Evolutionary conservation across 192 early-diverging fungal genomes (phyloP).

Genomic region (Podila horticola): DNA sequence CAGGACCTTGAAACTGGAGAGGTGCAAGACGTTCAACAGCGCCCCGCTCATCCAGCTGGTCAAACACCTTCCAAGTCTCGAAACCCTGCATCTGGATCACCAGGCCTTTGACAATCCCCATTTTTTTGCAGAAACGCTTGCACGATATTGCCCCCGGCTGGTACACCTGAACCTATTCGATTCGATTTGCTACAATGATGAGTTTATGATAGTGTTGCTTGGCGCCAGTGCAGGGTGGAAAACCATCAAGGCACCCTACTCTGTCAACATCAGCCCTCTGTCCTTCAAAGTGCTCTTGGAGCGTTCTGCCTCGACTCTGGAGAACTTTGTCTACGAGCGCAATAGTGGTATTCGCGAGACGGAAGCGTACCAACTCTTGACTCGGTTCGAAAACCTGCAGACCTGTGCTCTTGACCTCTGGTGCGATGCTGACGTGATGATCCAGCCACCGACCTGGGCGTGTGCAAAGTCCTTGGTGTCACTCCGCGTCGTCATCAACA

Average conservation of each 20-base stretch:
- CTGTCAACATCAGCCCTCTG: background rate
- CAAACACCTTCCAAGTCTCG: background rate
- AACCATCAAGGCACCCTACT: background rate
- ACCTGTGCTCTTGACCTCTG: background rate
- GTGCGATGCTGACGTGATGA: background rate
- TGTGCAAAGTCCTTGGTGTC: background rate
- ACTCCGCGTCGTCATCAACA: background rate
- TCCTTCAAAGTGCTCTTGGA: background rate
- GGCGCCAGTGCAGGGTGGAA: background rate
- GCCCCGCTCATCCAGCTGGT: background rate
- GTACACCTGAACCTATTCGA: background rate
- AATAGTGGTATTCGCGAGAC: background rate
- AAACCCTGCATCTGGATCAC: background rate
- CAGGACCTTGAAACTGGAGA: background rate
- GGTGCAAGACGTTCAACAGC: background rate
- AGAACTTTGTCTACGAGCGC: background rate
- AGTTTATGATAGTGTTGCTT: background rate
- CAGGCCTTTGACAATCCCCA: background rate
- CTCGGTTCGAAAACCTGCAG: background rate
- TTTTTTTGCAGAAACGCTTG: background rate
- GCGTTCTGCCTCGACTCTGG: background rate
- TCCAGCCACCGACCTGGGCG: background rate
- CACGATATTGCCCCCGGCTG: background rate
- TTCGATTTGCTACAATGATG: background rate
- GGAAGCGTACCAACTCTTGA: background rate